Evolutionary conservation across 2,329 filamentous ascomycete species (phyloP), one percentile per base, ranked within the genome.

Genomic region (Xylariaceae sp.): DNA sequence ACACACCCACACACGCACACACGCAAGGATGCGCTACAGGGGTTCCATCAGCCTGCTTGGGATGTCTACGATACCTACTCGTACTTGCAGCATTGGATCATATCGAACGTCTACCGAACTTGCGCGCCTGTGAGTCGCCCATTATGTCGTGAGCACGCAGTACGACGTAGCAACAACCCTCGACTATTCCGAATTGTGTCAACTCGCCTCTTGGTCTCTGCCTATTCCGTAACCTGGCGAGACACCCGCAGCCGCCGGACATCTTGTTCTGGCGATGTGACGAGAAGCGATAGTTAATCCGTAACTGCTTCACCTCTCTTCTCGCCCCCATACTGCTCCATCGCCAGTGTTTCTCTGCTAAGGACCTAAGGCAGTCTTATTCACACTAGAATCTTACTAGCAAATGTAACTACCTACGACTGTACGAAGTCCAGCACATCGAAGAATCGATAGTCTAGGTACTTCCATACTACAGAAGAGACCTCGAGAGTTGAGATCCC

Each of bases 21-120:
- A 5, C 23, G 47, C 63, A 63, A 60, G 61, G 63, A 63, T 63
- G 48, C 45, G 52, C 59, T 65, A 61, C 63, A 65, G 23, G 56
- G 57, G 63, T 64, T 64, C 23, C 23, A 30, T 30, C 59, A 64
- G 61, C 61, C 62, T 64, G 49, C 60, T 57, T 52, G 55, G 56
- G 48, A 55, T 49, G 23, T 30, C 23, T 13, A n/a, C n/a, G n/a
- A n/a, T n/a, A 47, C 54, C 23, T n/a, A 2, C 23, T 4, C 18
- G 15, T n/a, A 2, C 23, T 4, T 49, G 15, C 47, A 18, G 17
- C 13, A 18, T 30, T 30, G 23, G 23, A 18, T 48, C 7, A 17
- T 47, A 15, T 17, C 44, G 13, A 34, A 51, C 49, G 3, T 7
- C 42, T 45, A 45, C 37, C 37, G 23, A 30, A 30, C 23, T 30